Evolutionary conservation across 2,329 filamentous ascomycete genomes (phyloP), one percentile per base, ranked within the genome.

Genomic region (Botrytis elliptica): DNA sequence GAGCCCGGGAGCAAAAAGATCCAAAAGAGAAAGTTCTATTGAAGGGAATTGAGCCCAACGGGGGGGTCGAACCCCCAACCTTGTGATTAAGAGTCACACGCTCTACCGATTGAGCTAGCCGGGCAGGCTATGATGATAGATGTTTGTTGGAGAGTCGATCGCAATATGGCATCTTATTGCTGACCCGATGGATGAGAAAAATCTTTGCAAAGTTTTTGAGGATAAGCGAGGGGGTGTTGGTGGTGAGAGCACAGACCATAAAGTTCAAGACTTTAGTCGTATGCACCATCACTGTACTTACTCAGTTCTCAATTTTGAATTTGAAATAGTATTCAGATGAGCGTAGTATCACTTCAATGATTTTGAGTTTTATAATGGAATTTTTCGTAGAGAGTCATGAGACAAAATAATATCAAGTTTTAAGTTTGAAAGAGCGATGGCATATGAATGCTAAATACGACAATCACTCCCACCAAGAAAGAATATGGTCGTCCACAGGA

Each of bases 51-150:
- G 46, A 68, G 66, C 66, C 66, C 66, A 68, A 68, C 66, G 66
- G 66, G 66, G 66, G 66, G 66, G 66, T 68, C 66, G 66, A 68
- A 68, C 66, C 66, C 66, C 66, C 66, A 68, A 68, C 66, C 66
- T 68, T 68, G 66, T 68, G 66, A 68, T 68, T 79, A 78, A 79
- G 77, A 79, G 78, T 75, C 78, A 77, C 77, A 80, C 78, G 78
- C 78, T 79, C 78, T 79, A 79, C 78, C 78, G 78, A 79, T 79
- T 79, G 78, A 79, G 78, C 78, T 79, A 78, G 74, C 77, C 76
- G 75, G 77, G 77, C 75, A 66, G 66, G 67, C 71, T 73, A 60
- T 68, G 63, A 52, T 68, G 63, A 52, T 68, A 55, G 65, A 29
- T 42, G 4, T 40, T 67, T 68, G 46, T 33, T 42, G 4, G 3